Evolutionary conservation across 2,329 filamentous ascomycete species (phyloP).

Genomic region (Diaporthe citriasiana): DNA sequence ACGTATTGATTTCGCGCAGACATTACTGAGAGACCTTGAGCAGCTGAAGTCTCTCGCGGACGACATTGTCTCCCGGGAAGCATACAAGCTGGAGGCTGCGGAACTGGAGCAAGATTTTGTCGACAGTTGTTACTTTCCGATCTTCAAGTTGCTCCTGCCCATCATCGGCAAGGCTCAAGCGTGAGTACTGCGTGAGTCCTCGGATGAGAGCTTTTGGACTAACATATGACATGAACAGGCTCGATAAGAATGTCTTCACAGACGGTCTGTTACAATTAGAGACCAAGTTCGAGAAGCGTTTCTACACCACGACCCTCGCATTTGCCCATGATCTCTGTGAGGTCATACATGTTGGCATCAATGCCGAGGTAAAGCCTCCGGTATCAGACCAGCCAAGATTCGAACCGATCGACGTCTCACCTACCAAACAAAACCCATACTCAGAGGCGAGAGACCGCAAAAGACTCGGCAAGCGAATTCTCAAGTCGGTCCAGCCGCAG

Average conservation of each 20-base stretch:
- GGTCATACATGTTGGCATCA: constrained; percentile 67
- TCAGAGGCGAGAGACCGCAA: constrained; percentile 84
- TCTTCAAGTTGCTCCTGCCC: constrained; percentile 81
- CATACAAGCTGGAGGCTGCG: constrained; percentile 81
- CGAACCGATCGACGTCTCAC: constrained; percentile 62
- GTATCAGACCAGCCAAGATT: constrained; percentile 47
- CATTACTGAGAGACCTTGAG: constrained; percentile 81
- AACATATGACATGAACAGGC: constrained; percentile 59
- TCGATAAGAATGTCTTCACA: constrained; percentile 75
- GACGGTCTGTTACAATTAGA: constrained; percentile 65
- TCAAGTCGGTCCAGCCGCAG: constrained; percentile 84
- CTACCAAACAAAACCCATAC: constrained; percentile 65
- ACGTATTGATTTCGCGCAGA: constrained; percentile 89
- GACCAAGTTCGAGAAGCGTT: constrained; percentile 65
- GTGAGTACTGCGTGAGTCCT: constrained; percentile 69
- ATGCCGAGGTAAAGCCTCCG: constrained; percentile 53
- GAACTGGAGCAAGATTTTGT: constrained; percentile 84
- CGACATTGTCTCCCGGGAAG: constrained; percentile 81
- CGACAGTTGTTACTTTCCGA: constrained; percentile 92
- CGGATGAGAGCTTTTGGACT: constrained; percentile 50
- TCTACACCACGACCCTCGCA: constrained; percentile 69
- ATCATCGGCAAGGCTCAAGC: constrained; percentile 84
- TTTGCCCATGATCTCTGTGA: constrained; percentile 71
- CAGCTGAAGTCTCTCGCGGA: constrained; percentile 79
- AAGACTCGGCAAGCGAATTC: constrained; percentile 88